Evolutionary conservation across 257 asterid species (phyloP).

Genomic region (Nicotiana otophora): DNA sequence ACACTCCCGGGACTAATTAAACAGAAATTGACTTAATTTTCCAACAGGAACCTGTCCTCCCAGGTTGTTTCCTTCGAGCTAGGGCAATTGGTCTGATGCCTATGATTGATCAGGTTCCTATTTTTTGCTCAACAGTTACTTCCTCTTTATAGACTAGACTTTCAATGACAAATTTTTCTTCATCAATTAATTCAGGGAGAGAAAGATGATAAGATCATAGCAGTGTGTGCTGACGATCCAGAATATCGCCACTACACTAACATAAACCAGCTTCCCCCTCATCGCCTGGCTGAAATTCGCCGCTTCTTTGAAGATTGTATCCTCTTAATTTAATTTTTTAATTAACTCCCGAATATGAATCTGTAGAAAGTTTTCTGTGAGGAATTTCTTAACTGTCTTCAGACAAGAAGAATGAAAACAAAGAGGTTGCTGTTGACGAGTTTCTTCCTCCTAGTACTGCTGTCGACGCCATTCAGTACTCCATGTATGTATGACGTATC

Average conservation of each 20-base stretch:
- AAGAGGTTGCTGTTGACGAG: slow-evolving; percentile 69
- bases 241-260: slow-evolving; percentile 85
- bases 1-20: neutral
- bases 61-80: slow-evolving; percentile 95
- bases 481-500: slow-evolving; percentile 64
- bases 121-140: neutral
- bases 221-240: slow-evolving; percentile 96
- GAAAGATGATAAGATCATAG: slow-evolving; percentile 92
- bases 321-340: slow-evolving; percentile 14
- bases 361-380: neutral
- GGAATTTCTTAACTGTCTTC: slow-evolving; percentile 17
- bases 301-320: slow-evolving; percentile 97
- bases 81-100: slow-evolving; percentile 96
- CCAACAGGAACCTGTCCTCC: slow-evolving; percentile 75
- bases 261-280: slow-evolving; percentile 88
- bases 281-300: slow-evolving; percentile 82
- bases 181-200: slow-evolving; percentile 53
- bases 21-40: neutral
- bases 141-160: neutral
- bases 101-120: slow-evolving; percentile 87
- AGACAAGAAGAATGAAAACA: slow-evolving; percentile 91
- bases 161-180: neutral
- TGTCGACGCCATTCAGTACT: slow-evolving; percentile 56
- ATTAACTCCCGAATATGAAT: neutral
- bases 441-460: slow-evolving; percentile 63